Evolutionary conservation across 805 yeast species (phyloP).

Genomic region (Yarrowia sp.): DNA sequence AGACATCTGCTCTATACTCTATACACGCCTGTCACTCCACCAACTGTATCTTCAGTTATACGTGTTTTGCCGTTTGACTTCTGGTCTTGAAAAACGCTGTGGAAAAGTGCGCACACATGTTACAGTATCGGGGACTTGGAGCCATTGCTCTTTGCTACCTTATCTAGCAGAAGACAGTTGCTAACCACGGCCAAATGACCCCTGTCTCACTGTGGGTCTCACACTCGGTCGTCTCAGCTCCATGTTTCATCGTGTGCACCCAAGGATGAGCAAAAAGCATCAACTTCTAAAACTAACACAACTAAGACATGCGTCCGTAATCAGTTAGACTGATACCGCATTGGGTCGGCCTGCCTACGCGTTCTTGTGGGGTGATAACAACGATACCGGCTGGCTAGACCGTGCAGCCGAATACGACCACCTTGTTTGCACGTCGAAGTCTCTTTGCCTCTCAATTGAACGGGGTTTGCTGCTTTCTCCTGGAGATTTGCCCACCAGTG

Average conservation of each 20-base stretch:
- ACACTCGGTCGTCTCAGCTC: not conserved
- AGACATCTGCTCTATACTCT: too few species aligned
- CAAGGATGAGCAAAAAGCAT: not conserved
- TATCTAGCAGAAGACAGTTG: too few species aligned
- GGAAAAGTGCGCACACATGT: not conserved
- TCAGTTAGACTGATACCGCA: not conserved
- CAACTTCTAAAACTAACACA: not conserved
- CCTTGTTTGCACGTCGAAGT: too few species aligned
- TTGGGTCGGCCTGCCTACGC: not conserved
- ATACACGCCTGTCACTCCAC: too few species aligned
- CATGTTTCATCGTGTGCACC: conserved; percentile 10
- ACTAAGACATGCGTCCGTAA: not conserved
- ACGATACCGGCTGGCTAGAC: not conserved
- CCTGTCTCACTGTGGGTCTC: conserved; percentile 1
- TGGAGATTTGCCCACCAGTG: too few species aligned
- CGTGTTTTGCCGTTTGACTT: not conserved
- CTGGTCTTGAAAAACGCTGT: too few species aligned
- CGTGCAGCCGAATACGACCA: conserved; percentile 3
- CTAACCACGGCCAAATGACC: too few species aligned
- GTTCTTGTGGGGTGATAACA: not conserved
- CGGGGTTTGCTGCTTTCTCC: too few species aligned
- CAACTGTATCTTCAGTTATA: not conserved
- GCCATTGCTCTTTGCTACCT: too few species aligned
- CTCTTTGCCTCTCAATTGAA: not conserved
- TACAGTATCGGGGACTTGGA: too few species aligned